Evolutionary conservation across 345 rosid genomes (phyloP).

Genomic region (Populus davidiana): DNA sequence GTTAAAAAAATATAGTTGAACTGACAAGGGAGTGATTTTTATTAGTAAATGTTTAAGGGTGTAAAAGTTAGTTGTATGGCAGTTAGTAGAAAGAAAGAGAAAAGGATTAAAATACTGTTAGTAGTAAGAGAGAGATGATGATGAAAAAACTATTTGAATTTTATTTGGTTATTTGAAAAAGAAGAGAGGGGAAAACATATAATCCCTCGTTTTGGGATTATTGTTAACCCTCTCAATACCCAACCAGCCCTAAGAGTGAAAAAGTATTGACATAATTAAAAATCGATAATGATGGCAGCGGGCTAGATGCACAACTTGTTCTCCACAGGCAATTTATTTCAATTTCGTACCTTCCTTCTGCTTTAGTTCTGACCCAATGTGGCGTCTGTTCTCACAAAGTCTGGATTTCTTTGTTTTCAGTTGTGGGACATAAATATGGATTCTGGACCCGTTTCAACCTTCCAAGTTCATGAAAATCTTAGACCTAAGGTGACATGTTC

Average conservation of each 20-base stretch:
- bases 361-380: background rate
- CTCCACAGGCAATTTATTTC: background rate
- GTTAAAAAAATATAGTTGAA: background rate
- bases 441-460: conserved; percentile 72
- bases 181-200: background rate
- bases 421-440: conserved; percentile 94
- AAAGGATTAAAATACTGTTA: background rate
- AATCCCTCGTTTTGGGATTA: background rate
- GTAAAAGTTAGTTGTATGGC: background rate
- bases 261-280: background rate
- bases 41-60: background rate
- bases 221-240: background rate
- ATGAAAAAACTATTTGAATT: background rate
- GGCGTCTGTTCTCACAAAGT: background rate
- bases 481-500: conserved; percentile 58
- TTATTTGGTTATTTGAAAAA: background rate
- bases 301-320: background rate
- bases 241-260: background rate
- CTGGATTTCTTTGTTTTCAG: conserved; percentile 23
- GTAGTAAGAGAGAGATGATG: background rate
- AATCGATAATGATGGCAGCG: background rate
- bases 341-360: background rate
- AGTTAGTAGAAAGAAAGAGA: background rate
- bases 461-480: conserved; percentile 90
- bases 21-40: background rate